A percentile compares a stretch with the other conserved stretches of the same genome.
Conservation (phyloP, 2,329 filamentous ascomycete genomes). For the Phaeosphaeriaceae sp. region DNA sequence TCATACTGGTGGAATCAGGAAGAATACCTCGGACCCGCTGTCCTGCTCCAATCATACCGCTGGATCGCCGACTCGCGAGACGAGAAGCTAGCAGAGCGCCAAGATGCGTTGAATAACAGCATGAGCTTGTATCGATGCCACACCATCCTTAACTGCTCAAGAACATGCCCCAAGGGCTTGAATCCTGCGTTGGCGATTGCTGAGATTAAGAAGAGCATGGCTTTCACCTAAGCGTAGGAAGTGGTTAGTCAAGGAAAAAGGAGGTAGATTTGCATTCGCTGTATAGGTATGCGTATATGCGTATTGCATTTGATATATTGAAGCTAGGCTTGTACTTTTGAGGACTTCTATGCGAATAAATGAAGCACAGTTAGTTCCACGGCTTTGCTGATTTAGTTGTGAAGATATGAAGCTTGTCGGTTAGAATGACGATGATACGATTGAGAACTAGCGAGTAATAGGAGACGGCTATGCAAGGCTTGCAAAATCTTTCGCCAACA, state of each 20-base stretch:
- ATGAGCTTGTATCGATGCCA: constrained; percentile 99
- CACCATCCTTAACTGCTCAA: constrained; percentile 98
- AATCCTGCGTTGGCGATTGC: constrained; percentile 96
- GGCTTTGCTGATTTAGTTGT: too few relatives aligned
- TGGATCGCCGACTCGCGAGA: constrained; percentile 97
- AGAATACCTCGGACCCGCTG: constrained; percentile 96
- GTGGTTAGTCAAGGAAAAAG: not conserved
- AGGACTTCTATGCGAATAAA: constrained; percentile 25
- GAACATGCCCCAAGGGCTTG: constrained; percentile 96
- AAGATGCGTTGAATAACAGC: constrained; percentile 92
- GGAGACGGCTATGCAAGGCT: too few relatives aligned
- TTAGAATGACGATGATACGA: too few relatives aligned
- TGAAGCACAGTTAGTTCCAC: not conserved
- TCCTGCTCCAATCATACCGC: constrained; percentile 96
- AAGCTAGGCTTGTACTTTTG: constrained; percentile 24
- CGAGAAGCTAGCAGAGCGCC: constrained; percentile 85
- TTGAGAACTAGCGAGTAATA: too few relatives aligned
- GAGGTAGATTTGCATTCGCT: constrained; percentile 9
- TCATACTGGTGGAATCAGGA: constrained; percentile 99
- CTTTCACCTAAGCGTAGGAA: constrained; percentile 52
- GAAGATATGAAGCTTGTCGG: too few relatives aligned
- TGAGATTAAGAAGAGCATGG: constrained; percentile 98
- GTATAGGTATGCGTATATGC: constrained; percentile 16
- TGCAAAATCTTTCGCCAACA: too few relatives aligned
- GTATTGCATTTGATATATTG: constrained; percentile 11